Percentiles rank a stretch among this genome's conserved stretches.
These are phyloP conservation scores for Trifolium pratense DNA, from an alignment of 306 rosid genomes.

Conservation along the genomic window DNA sequence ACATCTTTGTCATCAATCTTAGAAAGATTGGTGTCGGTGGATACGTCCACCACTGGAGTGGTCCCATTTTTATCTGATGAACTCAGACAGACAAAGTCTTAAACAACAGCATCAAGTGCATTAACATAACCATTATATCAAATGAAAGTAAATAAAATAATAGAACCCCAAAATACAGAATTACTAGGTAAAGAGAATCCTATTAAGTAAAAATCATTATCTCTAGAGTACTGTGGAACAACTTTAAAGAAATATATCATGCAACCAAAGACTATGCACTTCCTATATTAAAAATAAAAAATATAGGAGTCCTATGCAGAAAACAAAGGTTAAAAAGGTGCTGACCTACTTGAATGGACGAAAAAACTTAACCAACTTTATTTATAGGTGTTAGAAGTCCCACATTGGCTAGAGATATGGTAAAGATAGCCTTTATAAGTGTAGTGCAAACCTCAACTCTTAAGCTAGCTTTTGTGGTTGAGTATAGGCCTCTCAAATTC, in stretches of 20 bases:
- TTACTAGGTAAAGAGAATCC: slow-evolving; percentile 9
- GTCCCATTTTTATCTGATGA: slow-evolving; percentile 54
- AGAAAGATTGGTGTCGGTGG: slow-evolving; percentile 33
- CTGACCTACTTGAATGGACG: not conserved
- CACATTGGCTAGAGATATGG: too few relatives aligned
- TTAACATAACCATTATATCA: slow-evolving; percentile 30
- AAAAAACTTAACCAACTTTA: not conserved
- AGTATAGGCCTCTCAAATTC: too few relatives aligned
- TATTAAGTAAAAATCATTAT: not conserved
- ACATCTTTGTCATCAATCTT: slow-evolving; percentile 43
- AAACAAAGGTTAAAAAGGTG: slow-evolving; percentile 3
- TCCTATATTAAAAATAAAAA: not conserved
- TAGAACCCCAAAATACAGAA: slow-evolving; percentile 22
- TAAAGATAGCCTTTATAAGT: too few relatives aligned
- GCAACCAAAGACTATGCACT: slow-evolving; percentile 24
- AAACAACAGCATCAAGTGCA: slow-evolving; percentile 10
- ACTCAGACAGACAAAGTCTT: slow-evolving; percentile 42
- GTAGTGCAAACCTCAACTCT: too few relatives aligned
- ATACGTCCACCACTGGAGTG: slow-evolving; percentile 25
- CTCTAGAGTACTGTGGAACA: slow-evolving; percentile 34
- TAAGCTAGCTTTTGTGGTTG: too few relatives aligned
- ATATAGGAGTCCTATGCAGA: not conserved
- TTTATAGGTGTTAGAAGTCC: too few relatives aligned
- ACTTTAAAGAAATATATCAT: slow-evolving; percentile 33
- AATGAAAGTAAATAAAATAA: slow-evolving; percentile 10